Percentiles rank a stretch among this genome's conserved stretches.
Conservation (phyloP, 495 filamentous ascomycete species). For the Hypoxylon trugodes region DNA sequence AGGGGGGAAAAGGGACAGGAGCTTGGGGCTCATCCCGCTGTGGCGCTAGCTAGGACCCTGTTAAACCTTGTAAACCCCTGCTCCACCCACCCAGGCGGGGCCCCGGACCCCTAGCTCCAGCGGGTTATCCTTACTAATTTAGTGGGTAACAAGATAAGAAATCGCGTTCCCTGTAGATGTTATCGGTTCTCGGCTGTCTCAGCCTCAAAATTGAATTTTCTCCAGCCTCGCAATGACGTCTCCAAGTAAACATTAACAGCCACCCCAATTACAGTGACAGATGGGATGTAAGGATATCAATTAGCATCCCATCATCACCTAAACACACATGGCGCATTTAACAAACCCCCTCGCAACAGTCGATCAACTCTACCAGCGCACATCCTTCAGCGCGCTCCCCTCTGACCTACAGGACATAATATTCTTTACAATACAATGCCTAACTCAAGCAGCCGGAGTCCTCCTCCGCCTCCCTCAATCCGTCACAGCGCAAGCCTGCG, state of each 20-base stretch:
- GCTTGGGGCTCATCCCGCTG: slow-evolving; percentile 20
- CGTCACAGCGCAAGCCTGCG: slow-evolving; percentile 84
- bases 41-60: slow-evolving; percentile 17
- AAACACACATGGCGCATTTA: slow-evolving; percentile 62
- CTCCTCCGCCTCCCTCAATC: slow-evolving; percentile 88
- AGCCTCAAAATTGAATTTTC: slow-evolving; percentile 38
- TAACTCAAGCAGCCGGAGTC: slow-evolving; percentile 89
- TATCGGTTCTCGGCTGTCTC: slow-evolving; percentile 18
- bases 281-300: too few relatives aligned
- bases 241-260: not conserved
- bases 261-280: too few relatives aligned
- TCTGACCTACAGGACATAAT: slow-evolving; percentile 78
- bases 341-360: slow-evolving; percentile 88
- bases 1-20: not conserved
- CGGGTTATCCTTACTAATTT: slow-evolving; percentile 19
- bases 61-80: not conserved
- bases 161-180: slow-evolving; percentile 16
- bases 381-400: slow-evolving; percentile 70
- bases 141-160: slow-evolving; percentile 13
- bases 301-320: too few relatives aligned
- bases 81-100: not conserved
- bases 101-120: slow-evolving; percentile 6
- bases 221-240: slow-evolving; percentile 31
- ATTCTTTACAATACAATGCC: slow-evolving; percentile 71
- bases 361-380: slow-evolving; percentile 70